Conservation (phyloP, 2,329 filamentous ascomycete genomes). For the Pyrenophora graminea region DNA sequence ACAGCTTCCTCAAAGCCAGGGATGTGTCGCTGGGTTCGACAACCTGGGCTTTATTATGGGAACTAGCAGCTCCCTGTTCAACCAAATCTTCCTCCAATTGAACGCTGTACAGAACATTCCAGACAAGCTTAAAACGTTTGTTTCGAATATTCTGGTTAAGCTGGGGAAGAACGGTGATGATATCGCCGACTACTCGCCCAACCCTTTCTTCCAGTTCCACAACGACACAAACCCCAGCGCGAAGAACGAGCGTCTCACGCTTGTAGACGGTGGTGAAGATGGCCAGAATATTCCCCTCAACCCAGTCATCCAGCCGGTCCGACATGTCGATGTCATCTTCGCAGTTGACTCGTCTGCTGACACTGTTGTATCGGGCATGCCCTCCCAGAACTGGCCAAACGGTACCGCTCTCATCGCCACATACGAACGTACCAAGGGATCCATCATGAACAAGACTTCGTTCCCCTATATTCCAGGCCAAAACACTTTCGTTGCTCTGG, state of each 20-base stretch:
- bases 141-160: conserved; percentile 57
- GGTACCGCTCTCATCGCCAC: conserved; percentile 75
- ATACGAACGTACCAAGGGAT: conserved; percentile 67
- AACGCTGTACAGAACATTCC: conserved; percentile 58
- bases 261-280: conserved; percentile 81
- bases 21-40: conserved; percentile 79
- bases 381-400: conserved; percentile 69
- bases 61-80: conserved; percentile 84
- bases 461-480: conserved; percentile 75
- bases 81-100: conserved; percentile 71
- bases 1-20: conserved; percentile 56
- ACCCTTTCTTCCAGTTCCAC: conserved; percentile 74
- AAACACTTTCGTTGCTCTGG: conserved; percentile 78
- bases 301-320: conserved; percentile 74
- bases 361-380: conserved; percentile 50
- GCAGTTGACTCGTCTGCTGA: conserved; percentile 79
- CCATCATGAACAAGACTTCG: conserved; percentile 66
- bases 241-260: conserved; percentile 59
- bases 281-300: conserved; percentile 78
- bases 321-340: conserved; percentile 78
- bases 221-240: conserved; percentile 63
- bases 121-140: conserved; percentile 55
- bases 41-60: conserved; percentile 84
- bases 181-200: conserved; percentile 73
- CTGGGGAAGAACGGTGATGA: conserved; percentile 68